Base-by-base conservation (phyloP, 2,329 filamentous ascomycete genomes). In the Fusarium newnesense region DNA sequence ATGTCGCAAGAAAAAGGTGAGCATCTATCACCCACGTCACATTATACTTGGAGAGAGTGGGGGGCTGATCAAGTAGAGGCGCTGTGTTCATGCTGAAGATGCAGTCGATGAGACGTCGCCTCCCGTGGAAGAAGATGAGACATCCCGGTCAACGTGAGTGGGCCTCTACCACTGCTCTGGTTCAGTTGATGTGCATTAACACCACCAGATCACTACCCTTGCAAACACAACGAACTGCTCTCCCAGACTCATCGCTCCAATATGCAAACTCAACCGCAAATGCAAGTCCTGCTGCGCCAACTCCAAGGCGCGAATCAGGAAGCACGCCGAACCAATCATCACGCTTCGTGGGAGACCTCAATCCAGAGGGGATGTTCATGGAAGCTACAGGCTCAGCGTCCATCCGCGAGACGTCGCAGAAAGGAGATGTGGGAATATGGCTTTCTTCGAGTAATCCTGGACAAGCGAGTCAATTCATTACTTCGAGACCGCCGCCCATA, bases 301-400 rank as follows among this genome's bases (percentile, higher is more conserved):
- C 69, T 1, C 68, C 59, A 43, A 67, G 49, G 5, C 61, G 59
- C 8, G 70, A 75, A n/a, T 67, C 75, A 6, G 64, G 61, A 30
- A 72, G 74, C 34, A 77, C 73, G 6, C 67, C 76, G 75, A 75
- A 37, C 64, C 78, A 15, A 43, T 80, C 81, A 1, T 83, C 82
- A 3, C 86, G 88, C 11, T 90, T 90, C 61, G 85, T 90, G 42
- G 88, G 88, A 24, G 88, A 90, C 74, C 75, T 90, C 34, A 91
- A 89, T 71, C 89, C 89, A 4, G 89, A 90, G 76, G 86, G 86
- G 65, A 87, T 90, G 77, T 88, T 91, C 63, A 83, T 89, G 73
- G 87, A 89, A 72, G 88, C 87, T 4, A 87, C 87, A 5, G 80
- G 80, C 7, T 80, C 81, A 7, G 76, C 76, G 11, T 79, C 80